These are phyloP conservation scores for Solanum tarapatanum DNA, from an alignment of 257 asterid genomes.

Conservation along the genomic window DNA sequence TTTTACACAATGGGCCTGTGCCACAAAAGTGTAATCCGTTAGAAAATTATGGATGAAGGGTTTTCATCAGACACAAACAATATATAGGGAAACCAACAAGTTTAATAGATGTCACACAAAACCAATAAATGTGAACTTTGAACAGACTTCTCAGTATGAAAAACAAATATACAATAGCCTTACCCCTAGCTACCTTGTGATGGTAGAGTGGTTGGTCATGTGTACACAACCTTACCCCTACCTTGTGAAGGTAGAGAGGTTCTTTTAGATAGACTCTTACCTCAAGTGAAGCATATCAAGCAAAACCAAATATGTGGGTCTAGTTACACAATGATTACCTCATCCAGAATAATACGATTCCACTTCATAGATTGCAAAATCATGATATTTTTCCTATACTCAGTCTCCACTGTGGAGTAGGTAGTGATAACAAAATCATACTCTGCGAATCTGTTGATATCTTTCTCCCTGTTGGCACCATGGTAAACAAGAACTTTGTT, in stretches of 20 bases:
- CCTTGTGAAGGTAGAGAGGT: background rate
- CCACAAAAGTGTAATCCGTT: background rate
- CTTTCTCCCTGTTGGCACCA: conserved; percentile 60
- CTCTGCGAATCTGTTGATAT: conserved; percentile 37
- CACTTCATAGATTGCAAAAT: conserved; percentile 61
- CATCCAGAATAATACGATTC: conserved; percentile 84
- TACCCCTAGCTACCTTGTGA: background rate
- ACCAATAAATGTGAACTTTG: background rate
- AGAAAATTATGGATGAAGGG: background rate
- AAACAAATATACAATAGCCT: background rate
- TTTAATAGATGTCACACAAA: background rate
- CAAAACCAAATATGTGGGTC: background rate
- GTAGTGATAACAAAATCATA: conserved; percentile 84
- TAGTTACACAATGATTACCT: conserved; percentile 23
- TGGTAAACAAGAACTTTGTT: conserved; percentile 70
- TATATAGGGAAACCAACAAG: background rate
- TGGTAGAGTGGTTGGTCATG: background rate
- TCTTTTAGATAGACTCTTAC: background rate
- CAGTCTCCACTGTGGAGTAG: conserved; percentile 71
- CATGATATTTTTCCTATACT: conserved; percentile 64
- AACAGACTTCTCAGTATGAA: background rate
- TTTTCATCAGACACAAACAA: background rate
- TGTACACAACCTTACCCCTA: background rate
- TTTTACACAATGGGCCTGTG: background rate
- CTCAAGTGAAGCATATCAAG: background rate